Evolutionary conservation across 2,329 filamentous ascomycete species (phyloP).

Genomic region (Botryotinia narcissicola): DNA sequence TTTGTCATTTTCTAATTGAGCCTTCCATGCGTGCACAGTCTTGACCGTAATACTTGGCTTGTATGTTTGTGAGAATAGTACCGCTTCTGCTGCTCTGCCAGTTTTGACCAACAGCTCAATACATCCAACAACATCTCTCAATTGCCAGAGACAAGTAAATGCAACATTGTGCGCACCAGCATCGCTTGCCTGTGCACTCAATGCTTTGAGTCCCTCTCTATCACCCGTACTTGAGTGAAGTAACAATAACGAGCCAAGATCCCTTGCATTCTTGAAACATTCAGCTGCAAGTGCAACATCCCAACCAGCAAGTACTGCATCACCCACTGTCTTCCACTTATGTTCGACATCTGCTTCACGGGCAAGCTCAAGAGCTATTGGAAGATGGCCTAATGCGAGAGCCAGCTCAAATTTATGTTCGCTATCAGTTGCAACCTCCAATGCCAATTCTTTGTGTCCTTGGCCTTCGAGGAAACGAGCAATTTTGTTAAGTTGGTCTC

Average conservation of each 20-base stretch:
- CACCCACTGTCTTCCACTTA: constrained; percentile 97
- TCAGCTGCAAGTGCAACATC: constrained; percentile 85
- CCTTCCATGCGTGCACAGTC: constrained; percentile 78
- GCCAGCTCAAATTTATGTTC: constrained; percentile 97
- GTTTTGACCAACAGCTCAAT: constrained; percentile 77
- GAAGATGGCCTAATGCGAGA: constrained; percentile 75
- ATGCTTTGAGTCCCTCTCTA: constrained; percentile 65
- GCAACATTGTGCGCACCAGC: constrained; percentile 86
- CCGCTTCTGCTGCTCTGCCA: constrained; percentile 77
- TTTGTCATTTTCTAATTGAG: constrained; percentile 75
- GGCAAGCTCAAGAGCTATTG: constrained; percentile 82
- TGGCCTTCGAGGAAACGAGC: constrained; percentile 96
- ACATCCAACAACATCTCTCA: constrained; percentile 79
- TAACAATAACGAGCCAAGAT: constrained; percentile 83
- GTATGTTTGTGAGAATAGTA: constrained; percentile 92
- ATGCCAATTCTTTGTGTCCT: constrained; percentile 90
- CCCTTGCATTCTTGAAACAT: constrained; percentile 88
- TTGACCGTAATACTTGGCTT: constrained; percentile 73
- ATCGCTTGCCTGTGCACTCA: constrained; percentile 73
- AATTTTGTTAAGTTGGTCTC: constrained; percentile 97
- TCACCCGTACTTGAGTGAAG: constrained; percentile 85
- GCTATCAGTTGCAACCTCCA: constrained; percentile 89
- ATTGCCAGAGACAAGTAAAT: constrained; percentile 85
- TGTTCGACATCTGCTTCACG: constrained; percentile 83
- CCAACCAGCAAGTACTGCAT: constrained; percentile 84